Evolutionary conservation across 139 green algal species (phyloP).

Genomic region (Chlamydomonas incerta): DNA sequence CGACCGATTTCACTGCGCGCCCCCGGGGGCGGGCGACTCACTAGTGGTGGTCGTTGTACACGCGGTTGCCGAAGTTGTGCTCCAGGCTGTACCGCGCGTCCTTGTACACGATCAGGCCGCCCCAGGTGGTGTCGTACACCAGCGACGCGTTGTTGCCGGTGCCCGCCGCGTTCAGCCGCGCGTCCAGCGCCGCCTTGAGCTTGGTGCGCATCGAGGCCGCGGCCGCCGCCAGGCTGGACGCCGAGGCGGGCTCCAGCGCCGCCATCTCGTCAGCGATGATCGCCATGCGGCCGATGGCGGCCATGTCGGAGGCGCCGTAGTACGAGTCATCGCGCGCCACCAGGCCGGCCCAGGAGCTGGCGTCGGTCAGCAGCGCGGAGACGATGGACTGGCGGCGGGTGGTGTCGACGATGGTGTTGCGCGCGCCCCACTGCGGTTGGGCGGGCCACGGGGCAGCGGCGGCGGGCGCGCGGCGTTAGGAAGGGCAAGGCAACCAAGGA

Average conservation of each 20-base stretch:
- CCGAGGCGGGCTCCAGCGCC: neutral
- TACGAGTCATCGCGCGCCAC: conserved; percentile 33
- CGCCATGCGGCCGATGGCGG: conserved; percentile 48
- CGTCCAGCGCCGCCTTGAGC: neutral
- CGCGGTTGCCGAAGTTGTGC: conserved; percentile 49
- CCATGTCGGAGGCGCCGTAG: conserved; percentile 49
- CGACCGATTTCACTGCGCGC: too few relatives aligned
- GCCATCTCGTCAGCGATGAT: conserved; percentile 61
- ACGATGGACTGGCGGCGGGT: neutral
- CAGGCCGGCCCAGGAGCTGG: neutral
- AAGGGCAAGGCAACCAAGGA: too few relatives aligned
- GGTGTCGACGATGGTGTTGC: neutral
- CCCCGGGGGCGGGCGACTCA: neutral
- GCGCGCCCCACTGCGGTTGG: conserved; percentile 17
- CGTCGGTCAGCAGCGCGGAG: neutral
- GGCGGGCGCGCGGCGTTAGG: too few relatives aligned
- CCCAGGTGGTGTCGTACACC: conserved; percentile 46
- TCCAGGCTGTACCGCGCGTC: neutral
- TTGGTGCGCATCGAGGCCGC: neutral
- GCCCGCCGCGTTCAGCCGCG: neutral
- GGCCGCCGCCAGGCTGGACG: neutral
- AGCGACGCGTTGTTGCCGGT: neutral
- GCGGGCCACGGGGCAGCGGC: too few relatives aligned
- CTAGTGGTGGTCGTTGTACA: conserved; percentile 72
- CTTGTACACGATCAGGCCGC: conserved; percentile 19